Conservation (phyloP, 148 eudicot species). For the Cornus kousa region DNA sequence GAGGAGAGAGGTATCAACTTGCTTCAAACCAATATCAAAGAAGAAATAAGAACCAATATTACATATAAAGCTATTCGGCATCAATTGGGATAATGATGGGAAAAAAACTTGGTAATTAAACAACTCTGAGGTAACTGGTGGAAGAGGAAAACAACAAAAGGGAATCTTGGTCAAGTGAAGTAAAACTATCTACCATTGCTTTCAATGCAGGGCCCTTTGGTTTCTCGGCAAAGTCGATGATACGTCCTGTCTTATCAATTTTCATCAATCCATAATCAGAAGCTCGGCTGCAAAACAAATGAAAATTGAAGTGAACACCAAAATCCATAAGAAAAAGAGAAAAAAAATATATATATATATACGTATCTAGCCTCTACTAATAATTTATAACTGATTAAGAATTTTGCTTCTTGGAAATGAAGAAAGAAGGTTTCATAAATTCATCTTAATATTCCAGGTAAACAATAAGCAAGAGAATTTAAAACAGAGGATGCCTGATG, state of each 20-base stretch:
- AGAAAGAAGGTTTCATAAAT: slow-evolving; percentile 40
- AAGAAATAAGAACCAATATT: background rate
- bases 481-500: background rate
- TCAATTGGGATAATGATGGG: background rate
- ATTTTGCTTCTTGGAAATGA: slow-evolving; percentile 4
- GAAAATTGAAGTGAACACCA: slow-evolving; percentile 34
- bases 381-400: background rate
- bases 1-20: slow-evolving; percentile 75
- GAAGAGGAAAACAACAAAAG: background rate
- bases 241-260: slow-evolving; percentile 67
- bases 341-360: too few species aligned
- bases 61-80: background rate
- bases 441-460: slow-evolving; percentile 15
- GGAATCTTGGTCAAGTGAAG: background rate
- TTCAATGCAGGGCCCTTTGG: slow-evolving; percentile 73
- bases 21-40: slow-evolving; percentile 36
- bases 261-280: slow-evolving; percentile 68
- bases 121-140: background rate
- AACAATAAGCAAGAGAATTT: background rate
- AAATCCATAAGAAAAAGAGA: slow-evolving; percentile 15
- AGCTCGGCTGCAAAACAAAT: slow-evolving; percentile 59
- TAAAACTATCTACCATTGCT: slow-evolving; percentile 52
- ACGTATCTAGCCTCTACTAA: background rate
- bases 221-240: slow-evolving; percentile 78
- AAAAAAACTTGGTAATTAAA: background rate